Conservation (phyloP, 2,329 filamentous ascomycete genomes). For the Thielaviopsis populi region DNA sequence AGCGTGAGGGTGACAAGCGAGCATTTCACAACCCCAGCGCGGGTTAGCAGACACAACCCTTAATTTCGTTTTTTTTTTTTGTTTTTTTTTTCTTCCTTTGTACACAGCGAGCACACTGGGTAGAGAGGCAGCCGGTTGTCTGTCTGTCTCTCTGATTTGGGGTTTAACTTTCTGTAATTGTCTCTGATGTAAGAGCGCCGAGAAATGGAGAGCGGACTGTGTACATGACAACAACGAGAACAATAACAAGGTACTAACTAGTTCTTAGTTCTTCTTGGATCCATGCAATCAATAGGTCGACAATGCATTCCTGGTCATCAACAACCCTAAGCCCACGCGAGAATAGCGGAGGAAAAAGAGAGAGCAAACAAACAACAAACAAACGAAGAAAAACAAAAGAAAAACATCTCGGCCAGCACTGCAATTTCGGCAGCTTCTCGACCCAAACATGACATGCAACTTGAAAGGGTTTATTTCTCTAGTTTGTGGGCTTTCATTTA, state of each 20-base stretch:
- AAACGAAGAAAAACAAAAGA: not conserved
- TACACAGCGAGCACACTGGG: too few species aligned
- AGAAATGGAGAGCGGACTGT: not conserved
- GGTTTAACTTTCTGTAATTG: not conserved
- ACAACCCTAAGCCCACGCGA: not conserved
- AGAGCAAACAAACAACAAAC: constrained; percentile 1
- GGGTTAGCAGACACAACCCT: not conserved
- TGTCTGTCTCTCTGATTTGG: not conserved
- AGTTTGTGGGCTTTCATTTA: too few species aligned
- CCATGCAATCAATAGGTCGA: not conserved
- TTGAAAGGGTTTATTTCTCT: not conserved
- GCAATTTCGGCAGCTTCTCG: not conserved
- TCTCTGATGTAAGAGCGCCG: too few species aligned
- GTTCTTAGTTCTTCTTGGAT: not conserved
- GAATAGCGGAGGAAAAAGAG: not conserved
- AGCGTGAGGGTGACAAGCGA: not conserved
- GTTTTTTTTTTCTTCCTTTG: too few species aligned
- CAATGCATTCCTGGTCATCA: not conserved
- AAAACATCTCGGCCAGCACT: not conserved
- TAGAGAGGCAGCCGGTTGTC: too few species aligned
- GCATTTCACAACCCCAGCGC: not conserved
- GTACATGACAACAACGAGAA: not conserved
- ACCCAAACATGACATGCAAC: not conserved
- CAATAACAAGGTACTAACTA: not conserved
- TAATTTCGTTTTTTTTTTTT: constrained; percentile 1